A percentile compares a stretch with the other conserved stretches of the same genome.
These are phyloP conservation scores for Toxoplasma gondii DNA, from an alignment of 169 alveolate species.

Conservation along the genomic window DNA sequence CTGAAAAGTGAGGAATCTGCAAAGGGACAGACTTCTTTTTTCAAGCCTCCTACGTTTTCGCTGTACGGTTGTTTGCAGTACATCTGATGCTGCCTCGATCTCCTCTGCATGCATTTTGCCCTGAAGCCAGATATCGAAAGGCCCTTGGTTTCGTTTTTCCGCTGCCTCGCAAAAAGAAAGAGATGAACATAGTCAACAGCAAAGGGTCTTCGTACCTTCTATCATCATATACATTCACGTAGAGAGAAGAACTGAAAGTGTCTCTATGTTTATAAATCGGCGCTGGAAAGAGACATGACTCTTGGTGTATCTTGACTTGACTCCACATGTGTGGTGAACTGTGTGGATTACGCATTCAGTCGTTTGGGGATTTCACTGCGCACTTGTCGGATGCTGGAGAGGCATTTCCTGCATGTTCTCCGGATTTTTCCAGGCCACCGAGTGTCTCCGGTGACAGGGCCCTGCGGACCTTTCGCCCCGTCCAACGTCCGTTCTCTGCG, in stretches of 20 bases:
- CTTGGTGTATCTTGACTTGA: background rate
- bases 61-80: background rate
- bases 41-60: background rate
- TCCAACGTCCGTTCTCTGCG: conserved; percentile 1
- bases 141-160: no score
- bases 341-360: background rate
- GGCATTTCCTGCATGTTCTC: background rate
- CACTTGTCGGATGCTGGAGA: background rate
- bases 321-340: background rate
- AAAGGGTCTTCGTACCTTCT: no score
- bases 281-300: background rate
- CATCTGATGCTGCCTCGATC: no score
- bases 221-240: background rate
- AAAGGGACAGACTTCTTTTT: background rate
- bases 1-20: conserved; percentile 2
- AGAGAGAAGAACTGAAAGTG: background rate
- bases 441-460: background rate
- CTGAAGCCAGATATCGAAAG: no score
- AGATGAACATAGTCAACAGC: no score
- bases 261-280: background rate
- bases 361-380: background rate
- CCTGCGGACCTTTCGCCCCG: conserved; percentile 34
- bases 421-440: conserved; percentile 3
- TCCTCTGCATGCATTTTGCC: no score
- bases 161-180: no score